phyloP scores from a whole-genome alignment of 441 rosid species.

The Iberis amara region DNA sequence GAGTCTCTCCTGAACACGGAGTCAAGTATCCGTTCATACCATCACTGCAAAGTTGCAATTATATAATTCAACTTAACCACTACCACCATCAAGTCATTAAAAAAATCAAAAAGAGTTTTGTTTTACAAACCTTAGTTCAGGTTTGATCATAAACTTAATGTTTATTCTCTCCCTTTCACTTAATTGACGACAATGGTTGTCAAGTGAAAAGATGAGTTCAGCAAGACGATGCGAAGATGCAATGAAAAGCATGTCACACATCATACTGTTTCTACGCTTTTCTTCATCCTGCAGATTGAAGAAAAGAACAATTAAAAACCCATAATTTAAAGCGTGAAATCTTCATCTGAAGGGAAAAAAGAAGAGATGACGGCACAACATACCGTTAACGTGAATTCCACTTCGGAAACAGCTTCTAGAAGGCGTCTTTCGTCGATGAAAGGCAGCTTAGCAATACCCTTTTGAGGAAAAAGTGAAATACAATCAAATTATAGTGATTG shows the following conservation, averaged over 20 bases:
- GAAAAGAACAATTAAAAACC: background rate
- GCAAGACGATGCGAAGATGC: conserved; percentile 78
- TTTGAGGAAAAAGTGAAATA: conserved; percentile 18
- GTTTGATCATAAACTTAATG: conserved; percentile 55
- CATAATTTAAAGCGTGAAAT: conserved; percentile 5
- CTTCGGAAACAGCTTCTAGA: conserved; percentile 69
- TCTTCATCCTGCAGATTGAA: conserved; percentile 64
- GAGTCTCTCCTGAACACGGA: conserved; percentile 81
- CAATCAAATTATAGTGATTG: conserved; percentile 1
- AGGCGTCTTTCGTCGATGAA: conserved; percentile 91
- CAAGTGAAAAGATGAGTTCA: conserved; percentile 72
- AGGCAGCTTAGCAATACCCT: conserved; percentile 98
- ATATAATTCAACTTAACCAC: too few relatives aligned
- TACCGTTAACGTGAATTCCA: conserved; percentile 77
- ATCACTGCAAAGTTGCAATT: conserved; percentile 49
- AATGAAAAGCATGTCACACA: conserved; percentile 87
- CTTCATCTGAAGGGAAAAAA: conserved; percentile 1
- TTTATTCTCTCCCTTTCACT: conserved; percentile 44
- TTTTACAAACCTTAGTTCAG: conserved; percentile 70
- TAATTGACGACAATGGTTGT: conserved; percentile 64
- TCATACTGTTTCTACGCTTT: conserved; percentile 68
- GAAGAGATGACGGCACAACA: conserved; percentile 1
- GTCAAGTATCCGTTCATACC: conserved; percentile 92
- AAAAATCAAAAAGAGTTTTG: background rate
- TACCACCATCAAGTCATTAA: background rate